These are phyloP conservation scores for Suillus variegatus DNA, from an alignment of 768 basidiomycete genomes.

Conservation along the genomic window DNA sequence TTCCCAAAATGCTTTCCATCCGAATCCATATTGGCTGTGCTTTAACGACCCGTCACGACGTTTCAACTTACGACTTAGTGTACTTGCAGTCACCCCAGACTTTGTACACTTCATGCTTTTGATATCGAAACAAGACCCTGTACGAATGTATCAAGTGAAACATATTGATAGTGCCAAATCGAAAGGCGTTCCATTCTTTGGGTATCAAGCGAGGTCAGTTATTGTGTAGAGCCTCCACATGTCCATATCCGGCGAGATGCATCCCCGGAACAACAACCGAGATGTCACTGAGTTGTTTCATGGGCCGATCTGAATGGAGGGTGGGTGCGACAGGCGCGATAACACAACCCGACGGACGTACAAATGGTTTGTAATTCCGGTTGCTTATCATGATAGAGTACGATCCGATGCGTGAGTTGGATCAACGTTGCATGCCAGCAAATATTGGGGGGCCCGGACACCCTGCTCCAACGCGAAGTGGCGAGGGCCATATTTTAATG, in stretches of 20 bases:
- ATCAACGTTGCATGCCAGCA: constrained; percentile 68
- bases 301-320: constrained; percentile 1
- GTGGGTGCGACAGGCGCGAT: not conserved
- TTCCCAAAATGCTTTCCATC: constrained; percentile 35
- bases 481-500: constrained; percentile 64
- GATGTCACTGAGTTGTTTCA: not conserved
- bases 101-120: constrained; percentile 10
- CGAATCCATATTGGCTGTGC: constrained; percentile 22
- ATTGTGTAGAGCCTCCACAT: not conserved
- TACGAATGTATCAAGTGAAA: not conserved
- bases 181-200: not conserved
- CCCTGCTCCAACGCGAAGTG: constrained; percentile 70
- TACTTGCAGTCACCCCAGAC: constrained; percentile 15
- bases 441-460: constrained; percentile 61
- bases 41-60: constrained; percentile 33
- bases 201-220: not conserved
- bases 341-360: constrained; percentile 2
- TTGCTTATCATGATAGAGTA: not conserved
- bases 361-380: constrained; percentile 2
- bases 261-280: constrained; percentile 2
- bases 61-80: constrained; percentile 21
- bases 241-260: not conserved
- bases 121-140: not conserved
- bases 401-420: not conserved
- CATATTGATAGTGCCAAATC: not conserved